Evolutionary conservation across 2,329 filamentous ascomycete species (phyloP), one percentile per base, ranked within the genome.

Genomic region (Cladophialophora psammophila): DNA sequence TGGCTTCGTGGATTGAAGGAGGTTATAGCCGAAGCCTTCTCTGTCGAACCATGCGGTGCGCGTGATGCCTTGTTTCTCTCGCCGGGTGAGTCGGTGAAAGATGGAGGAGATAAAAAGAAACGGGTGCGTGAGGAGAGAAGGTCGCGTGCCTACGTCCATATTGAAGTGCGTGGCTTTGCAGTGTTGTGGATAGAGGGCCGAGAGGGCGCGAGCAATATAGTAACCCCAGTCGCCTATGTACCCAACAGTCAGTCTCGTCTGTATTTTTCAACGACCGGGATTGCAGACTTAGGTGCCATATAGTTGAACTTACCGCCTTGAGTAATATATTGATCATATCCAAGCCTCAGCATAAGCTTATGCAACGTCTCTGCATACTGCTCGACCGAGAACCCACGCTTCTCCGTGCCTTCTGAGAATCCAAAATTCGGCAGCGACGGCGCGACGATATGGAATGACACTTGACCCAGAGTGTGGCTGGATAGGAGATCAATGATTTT

Each of bases 341-440:
- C 68, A 55, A 72, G 65, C 32, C 50, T 36, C 12, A 54, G 77
- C 90, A 93, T 93, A 8, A 93, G 79, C 64, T 87, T 88, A 75
- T 93, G 86, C 70, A 87, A 80, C 0, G 84, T 83, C 75, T 92
- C 87, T 2, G 88, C 87, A 71, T 90, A 89, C 70, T 90, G 85
- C 26, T 81, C 80, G 15, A 87, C 73, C 2, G 81, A 83, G 67
- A 90, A 90, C 0, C 88, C 87, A 35, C 50, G 42, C 26, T 56
- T 53, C 20, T 32, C 53, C 18, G 59, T 60, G 8, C 56, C 63
- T 20, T 60, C 32, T 6, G 63, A 65, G 48, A 65, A 65, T 38
- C 63, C 63, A 32, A 38, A 65, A 50, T 60, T 54, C 4, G 50
- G 42, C 3, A 65, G 12, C 18, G 42, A 54, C 0, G 84, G 84